These are phyloP conservation scores for Hansenula sp. DNA, from an alignment of 1,139 yeast species.

Conservation along the genomic window DNA sequence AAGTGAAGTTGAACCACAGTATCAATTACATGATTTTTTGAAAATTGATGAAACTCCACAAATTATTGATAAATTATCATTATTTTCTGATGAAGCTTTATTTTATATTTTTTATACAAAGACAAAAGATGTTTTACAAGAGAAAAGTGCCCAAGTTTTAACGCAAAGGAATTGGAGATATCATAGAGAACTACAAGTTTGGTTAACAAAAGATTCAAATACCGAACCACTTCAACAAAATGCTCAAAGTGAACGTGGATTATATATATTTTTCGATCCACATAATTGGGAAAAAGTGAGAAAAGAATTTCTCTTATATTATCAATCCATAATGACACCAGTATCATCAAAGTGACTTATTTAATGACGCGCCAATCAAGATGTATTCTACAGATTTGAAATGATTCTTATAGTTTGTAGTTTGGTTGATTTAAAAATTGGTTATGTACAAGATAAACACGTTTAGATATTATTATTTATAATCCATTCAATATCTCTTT, in stretches of 20 bases:
- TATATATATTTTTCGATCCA: constrained; percentile 96
- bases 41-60: constrained; percentile 8
- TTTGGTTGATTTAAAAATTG: background rate
- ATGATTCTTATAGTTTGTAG: background rate
- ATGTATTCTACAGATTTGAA: background rate
- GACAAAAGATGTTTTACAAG: constrained; percentile 92
- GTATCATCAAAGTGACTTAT: background rate
- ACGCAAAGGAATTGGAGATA: constrained; percentile 93
- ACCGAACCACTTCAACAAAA: constrained; percentile 86
- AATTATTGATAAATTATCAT: constrained; percentile 53
- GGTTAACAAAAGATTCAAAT: constrained; percentile 93
- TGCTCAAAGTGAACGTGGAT: constrained; percentile 87
- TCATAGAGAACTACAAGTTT: constrained; percentile 91
- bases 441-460: background rate
- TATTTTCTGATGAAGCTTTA: constrained; percentile 86
- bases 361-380: no score
- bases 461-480: no score
- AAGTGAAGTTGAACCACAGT: constrained; percentile 87
- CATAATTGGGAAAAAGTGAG: constrained; percentile 94
- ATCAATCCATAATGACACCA: constrained; percentile 42
- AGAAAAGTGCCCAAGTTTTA: constrained; percentile 87
- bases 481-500: background rate
- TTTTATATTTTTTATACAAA: constrained; percentile 92
- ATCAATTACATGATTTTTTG: constrained; percentile 44
- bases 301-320: constrained; percentile 72